Conservation (phyloP, 1,284 basidiomycete species). For the Apiotrichum sp. region DNA sequence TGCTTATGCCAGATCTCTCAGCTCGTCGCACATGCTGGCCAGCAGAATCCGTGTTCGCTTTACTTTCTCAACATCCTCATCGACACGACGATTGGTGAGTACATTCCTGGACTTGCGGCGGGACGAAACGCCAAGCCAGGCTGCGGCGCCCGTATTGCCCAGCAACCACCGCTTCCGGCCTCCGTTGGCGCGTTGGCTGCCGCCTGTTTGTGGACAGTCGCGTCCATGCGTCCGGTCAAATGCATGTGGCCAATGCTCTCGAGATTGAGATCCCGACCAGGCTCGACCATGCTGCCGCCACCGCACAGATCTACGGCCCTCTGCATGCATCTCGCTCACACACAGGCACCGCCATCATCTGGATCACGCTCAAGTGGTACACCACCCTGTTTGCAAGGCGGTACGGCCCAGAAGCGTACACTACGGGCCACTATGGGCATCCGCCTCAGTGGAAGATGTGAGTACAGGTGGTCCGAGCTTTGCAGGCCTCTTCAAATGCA, state of each 20-base stretch:
- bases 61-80: conserved; percentile 93
- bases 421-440: conserved; percentile 78
- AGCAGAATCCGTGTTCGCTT: conserved; percentile 76
- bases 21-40: conserved; percentile 56
- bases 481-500: not conserved
- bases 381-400: conserved; percentile 64
- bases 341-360: conserved; percentile 77
- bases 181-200: too few relatives aligned
- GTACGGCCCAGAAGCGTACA: conserved; percentile 66
- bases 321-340: not conserved
- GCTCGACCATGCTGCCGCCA: too few relatives aligned
- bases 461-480: conserved; percentile 1
- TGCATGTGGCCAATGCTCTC: too few relatives aligned
- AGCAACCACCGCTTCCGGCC: too few relatives aligned
- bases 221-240: too few relatives aligned
- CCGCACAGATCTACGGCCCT: not conserved
- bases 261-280: too few relatives aligned
- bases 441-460: conserved; percentile 54
- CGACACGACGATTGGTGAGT: conserved; percentile 84
- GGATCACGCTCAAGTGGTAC: conserved; percentile 63
- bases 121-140: not conserved
- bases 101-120: too few relatives aligned
- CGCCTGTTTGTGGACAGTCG: too few relatives aligned
- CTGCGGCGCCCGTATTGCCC: not conserved
- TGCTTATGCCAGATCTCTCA: conserved; percentile 38